Conservation (phyloP, 1,139 yeast genomes). For the Yamadazyma buinensis region DNA sequence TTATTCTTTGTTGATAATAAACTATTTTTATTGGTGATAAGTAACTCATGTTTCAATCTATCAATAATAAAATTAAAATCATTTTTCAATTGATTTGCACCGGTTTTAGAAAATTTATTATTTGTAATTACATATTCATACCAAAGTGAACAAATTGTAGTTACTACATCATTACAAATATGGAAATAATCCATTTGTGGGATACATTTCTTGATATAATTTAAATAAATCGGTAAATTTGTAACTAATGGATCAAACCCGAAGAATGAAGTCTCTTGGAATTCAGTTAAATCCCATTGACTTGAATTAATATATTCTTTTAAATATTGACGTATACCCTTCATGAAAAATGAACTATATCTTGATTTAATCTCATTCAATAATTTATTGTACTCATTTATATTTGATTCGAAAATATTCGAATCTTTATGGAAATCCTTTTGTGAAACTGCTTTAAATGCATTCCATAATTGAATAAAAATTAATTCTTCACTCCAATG, state of each 20-base stretch:
- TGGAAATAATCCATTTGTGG: conserved; percentile 27
- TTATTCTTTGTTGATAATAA: conserved; percentile 25
- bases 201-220: conserved; percentile 27
- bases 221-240: conserved; percentile 33
- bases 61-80: conserved; percentile 52
- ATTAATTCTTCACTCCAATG: conserved; percentile 65
- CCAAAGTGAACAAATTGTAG: conserved; percentile 45
- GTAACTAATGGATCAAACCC: conserved; percentile 35
- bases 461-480: conserved; percentile 60
- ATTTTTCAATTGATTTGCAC: conserved; percentile 51
- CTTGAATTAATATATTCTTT: conserved; percentile 48
- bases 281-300: conserved; percentile 28
- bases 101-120: conserved; percentile 55
- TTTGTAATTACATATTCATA: conserved; percentile 60
- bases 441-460: conserved; percentile 28
- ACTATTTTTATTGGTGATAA: conserved; percentile 12
- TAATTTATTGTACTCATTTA: conserved; percentile 44
- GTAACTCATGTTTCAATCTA: conserved; percentile 22
- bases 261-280: conserved; percentile 20
- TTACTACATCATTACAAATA: conserved; percentile 36
- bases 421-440: conserved; percentile 19
- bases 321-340: conserved; percentile 47
- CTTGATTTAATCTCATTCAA: conserved; percentile 34
- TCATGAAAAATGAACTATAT: conserved; percentile 43
- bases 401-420: conserved; percentile 55